Percentiles rank a stretch among this genome's conserved stretches.
phyloP scores from a whole-genome alignment of 2,329 filamentous ascomycete species.

The Monilinia fructicola region DNA sequence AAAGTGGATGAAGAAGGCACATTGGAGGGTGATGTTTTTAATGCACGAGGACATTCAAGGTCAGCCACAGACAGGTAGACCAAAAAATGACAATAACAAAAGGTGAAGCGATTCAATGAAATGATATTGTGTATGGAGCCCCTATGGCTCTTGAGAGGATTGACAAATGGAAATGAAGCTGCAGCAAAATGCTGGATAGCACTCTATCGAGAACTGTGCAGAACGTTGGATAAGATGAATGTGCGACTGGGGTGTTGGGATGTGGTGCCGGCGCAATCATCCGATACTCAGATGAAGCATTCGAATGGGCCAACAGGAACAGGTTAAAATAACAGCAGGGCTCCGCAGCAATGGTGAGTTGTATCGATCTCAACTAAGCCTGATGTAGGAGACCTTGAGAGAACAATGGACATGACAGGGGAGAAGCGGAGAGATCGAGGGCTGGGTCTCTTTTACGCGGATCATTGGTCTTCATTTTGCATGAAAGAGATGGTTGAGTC shows the following conservation, averaged over 20 bases:
- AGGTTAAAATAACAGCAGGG: constrained; percentile 28
- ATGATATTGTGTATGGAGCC: constrained; percentile 30
- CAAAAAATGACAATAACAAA: constrained; percentile 32
- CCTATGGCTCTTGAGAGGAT: constrained; percentile 32
- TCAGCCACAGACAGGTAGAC: constrained; percentile 31
- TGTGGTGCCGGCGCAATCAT: constrained; percentile 39
- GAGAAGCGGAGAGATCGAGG: constrained; percentile 38
- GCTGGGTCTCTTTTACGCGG: constrained; percentile 30
- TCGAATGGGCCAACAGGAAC: constrained; percentile 31
- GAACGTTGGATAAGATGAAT: constrained; percentile 37
- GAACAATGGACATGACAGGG: constrained; percentile 32
- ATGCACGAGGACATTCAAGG: constrained; percentile 26
- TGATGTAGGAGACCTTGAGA: constrained; percentile 29
- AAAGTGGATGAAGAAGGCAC: constrained; percentile 25
- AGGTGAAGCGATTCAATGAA: constrained; percentile 33
- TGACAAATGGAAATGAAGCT: constrained; percentile 37
- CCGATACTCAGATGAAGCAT: constrained; percentile 40
- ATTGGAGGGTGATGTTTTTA: constrained; percentile 24
- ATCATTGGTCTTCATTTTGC: constrained; percentile 34
- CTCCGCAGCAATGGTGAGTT: constrained; percentile 34
- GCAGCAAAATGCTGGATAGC: constrained; percentile 31
- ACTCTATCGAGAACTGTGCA: constrained; percentile 38
- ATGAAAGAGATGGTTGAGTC: constrained; percentile 29
- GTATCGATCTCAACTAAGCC: constrained; percentile 38
- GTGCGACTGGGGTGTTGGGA: constrained; percentile 35